Evolutionary conservation across 495 filamentous ascomycete species (phyloP).

Genomic region (Daldinia decipiens): DNA sequence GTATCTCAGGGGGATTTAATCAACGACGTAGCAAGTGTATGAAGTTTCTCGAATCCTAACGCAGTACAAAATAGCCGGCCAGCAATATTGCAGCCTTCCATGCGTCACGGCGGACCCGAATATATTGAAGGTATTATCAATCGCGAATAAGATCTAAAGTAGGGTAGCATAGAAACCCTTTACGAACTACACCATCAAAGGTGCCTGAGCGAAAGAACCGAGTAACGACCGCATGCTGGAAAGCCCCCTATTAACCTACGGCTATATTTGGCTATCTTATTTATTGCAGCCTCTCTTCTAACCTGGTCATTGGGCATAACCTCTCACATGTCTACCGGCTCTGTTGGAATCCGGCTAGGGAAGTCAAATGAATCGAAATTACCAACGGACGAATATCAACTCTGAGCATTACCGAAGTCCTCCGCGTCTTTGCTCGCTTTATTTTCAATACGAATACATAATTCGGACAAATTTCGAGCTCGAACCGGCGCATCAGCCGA

Average conservation of each 20-base stretch:
- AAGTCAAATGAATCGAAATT: slow-evolving; percentile 38
- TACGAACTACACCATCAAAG: slow-evolving; percentile 23
- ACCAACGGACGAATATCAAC: slow-evolving; percentile 13
- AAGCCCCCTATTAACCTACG: slow-evolving; percentile 16
- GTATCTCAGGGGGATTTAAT: background rate
- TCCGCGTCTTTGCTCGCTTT: slow-evolving; percentile 3
- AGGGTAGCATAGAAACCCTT: slow-evolving; percentile 21
- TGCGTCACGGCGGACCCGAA: slow-evolving; percentile 28
- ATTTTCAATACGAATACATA: background rate
- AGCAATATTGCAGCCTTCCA: slow-evolving; percentile 12
- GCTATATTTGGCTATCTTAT: slow-evolving; percentile 39
- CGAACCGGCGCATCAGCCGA: background rate
- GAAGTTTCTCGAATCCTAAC: slow-evolving; percentile 3
- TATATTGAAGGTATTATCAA: slow-evolving; percentile 33
- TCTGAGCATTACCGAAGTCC: background rate
- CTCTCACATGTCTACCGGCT: slow-evolving; percentile 19
- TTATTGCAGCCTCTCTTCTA: slow-evolving; percentile 39
- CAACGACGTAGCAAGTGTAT: background rate
- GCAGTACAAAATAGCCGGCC: slow-evolving; percentile 14
- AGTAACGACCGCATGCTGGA: background rate
- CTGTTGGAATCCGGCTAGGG: slow-evolving; percentile 11
- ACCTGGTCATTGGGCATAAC: slow-evolving; percentile 35
- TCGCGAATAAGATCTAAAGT: slow-evolving; percentile 20
- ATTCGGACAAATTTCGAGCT: slow-evolving; percentile 1
- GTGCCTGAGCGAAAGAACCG: slow-evolving; percentile 25